These are phyloP conservation scores for Cubamyces lactineus DNA, from an alignment of 768 basidiomycete species.

Conservation along the genomic window DNA sequence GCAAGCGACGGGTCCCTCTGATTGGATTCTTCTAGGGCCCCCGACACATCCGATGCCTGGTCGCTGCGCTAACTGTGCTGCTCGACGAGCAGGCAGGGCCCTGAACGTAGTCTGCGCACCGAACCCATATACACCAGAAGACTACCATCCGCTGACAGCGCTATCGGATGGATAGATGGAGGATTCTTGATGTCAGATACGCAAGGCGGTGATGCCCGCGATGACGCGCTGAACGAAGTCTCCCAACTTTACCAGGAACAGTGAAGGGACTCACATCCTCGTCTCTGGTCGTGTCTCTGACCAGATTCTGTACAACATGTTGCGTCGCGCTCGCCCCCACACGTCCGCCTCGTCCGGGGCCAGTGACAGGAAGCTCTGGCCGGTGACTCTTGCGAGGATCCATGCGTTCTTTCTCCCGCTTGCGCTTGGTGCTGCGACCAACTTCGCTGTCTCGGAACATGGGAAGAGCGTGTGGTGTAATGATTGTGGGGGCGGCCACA, in stretches of 20 bases:
- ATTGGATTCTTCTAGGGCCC: conserved; percentile 12
- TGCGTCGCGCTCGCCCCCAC: conserved; percentile 98
- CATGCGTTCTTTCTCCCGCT: conserved; percentile 84
- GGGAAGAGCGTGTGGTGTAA: conserved; percentile 89
- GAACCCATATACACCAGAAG: neutral
- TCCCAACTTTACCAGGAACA: conserved; percentile 29
- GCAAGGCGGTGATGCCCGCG: conserved; percentile 13
- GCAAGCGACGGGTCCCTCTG: conserved; percentile 20
- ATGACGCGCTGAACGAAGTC: conserved; percentile 17
- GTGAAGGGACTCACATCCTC: conserved; percentile 80
- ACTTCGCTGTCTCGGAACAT: conserved; percentile 85
- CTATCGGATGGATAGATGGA: conserved; percentile 26
- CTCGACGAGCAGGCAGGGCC: conserved; percentile 10
- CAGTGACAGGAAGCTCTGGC: conserved; percentile 90
- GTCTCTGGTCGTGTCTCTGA: conserved; percentile 87
- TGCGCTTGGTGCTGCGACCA: conserved; percentile 79
- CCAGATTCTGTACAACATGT: conserved; percentile 93
- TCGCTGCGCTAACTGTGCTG: neutral
- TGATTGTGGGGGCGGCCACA: conserved; percentile 81
- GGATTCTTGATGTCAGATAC: conserved; percentile 23
- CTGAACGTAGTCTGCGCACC: neutral
- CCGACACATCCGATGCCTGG: neutral
- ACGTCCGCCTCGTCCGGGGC: conserved; percentile 91
- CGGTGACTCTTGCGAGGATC: conserved; percentile 91
- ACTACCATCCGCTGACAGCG: conserved; percentile 6